These are phyloP conservation scores for Trifolium dubium DNA, from an alignment of 306 rosid species.

Conservation along the genomic window DNA sequence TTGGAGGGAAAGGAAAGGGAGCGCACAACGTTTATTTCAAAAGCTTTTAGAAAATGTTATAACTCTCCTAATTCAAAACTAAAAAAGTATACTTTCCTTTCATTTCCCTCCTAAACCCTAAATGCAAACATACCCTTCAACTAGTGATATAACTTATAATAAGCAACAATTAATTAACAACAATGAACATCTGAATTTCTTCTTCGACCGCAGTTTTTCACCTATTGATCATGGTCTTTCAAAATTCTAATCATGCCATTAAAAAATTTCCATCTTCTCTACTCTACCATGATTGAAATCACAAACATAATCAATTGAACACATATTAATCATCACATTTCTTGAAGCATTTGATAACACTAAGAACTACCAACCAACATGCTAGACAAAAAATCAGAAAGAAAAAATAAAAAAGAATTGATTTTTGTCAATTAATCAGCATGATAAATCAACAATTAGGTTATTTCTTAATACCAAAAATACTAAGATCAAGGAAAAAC, in stretches of 20 bases:
- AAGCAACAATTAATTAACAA: background rate
- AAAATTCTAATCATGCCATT: background rate
- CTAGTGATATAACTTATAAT: too few species aligned
- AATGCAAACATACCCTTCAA: background rate
- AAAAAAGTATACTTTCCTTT: background rate
- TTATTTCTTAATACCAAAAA: too few species aligned
- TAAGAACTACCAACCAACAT: background rate
- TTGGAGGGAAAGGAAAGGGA: background rate
- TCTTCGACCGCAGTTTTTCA: slow-evolving; percentile 4
- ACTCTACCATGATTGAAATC: slow-evolving; percentile 9
- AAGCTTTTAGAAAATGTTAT: too few species aligned
- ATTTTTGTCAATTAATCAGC: slow-evolving; percentile 12
- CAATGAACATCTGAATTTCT: background rate
- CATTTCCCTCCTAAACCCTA: slow-evolving; percentile 7
- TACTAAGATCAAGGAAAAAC: slow-evolving; percentile 11
- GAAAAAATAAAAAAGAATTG: background rate
- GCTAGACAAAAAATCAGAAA: background rate
- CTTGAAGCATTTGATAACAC: slow-evolving; percentile 7
- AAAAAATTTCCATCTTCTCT: background rate
- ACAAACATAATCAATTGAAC: background rate
- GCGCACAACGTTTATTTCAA: background rate
- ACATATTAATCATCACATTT: background rate
- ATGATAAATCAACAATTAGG: slow-evolving; percentile 18
- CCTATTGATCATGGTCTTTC: slow-evolving; percentile 25
- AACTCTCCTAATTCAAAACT: background rate